A percentile compares a stretch with the other conserved stretches of the same genome.
Evolutionary conservation across 129 eudicot species (phyloP).

Genomic region (Tagetes erecta): DNA sequence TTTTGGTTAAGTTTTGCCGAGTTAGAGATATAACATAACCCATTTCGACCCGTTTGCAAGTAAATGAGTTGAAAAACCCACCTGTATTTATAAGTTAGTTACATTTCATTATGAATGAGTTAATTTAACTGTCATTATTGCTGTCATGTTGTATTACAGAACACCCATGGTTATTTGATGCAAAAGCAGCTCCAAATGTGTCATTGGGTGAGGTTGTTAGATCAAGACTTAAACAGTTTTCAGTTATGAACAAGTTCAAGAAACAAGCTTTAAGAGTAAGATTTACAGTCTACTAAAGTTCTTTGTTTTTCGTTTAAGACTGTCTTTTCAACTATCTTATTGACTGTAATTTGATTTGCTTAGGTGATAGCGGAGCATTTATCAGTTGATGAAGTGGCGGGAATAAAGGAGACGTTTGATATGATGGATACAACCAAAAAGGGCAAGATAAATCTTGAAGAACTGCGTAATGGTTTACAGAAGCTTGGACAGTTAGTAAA

Average conservation of each 20-base stretch:
- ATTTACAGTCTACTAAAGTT: constrained; percentile 15
- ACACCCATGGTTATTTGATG: constrained; percentile 78
- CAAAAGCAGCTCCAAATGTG: constrained; percentile 78
- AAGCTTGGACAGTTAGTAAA: constrained; percentile 67
- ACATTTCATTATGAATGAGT: neutral
- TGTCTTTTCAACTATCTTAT: neutral
- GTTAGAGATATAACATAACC: constrained; percentile 11
- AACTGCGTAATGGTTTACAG: constrained; percentile 67
- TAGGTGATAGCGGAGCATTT: constrained; percentile 81
- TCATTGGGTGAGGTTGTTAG: constrained; percentile 87
- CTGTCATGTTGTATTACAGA: constrained; percentile 41
- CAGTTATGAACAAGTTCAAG: constrained; percentile 86
- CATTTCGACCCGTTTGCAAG: neutral
- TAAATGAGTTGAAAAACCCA: neutral
- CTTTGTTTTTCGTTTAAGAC: neutral
- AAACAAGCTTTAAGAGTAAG: constrained; percentile 73
- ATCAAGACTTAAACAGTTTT: constrained; percentile 81
- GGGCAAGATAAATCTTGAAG: constrained; percentile 63
- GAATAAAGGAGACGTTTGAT: constrained; percentile 67
- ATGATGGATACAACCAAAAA: constrained; percentile 67
- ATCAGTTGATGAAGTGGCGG: constrained; percentile 73
- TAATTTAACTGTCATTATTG: neutral
- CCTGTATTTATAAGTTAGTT: neutral
- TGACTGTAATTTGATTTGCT: constrained; percentile 22
- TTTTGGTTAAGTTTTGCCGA: neutral